Percentiles rank a stretch among this genome's conserved stretches.
Conservation (phyloP, 139 green algal species). For the Chlorella sp. region DNA sequence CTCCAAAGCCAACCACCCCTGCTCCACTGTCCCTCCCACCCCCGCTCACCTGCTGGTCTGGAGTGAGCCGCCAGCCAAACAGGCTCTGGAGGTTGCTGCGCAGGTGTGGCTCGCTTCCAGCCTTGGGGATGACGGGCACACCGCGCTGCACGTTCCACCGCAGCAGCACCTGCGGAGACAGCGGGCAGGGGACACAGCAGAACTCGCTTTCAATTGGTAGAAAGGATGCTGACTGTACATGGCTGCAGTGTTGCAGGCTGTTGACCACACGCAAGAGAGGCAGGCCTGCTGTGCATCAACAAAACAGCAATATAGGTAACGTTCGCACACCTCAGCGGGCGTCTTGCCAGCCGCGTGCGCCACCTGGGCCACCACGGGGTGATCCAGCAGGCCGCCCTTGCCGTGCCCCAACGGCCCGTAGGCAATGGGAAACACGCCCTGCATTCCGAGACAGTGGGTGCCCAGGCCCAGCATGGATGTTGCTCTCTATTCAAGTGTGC, state of each 20-base stretch:
- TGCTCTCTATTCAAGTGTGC: too few species aligned
- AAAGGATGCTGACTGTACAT: too few species aligned
- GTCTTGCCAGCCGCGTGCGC: conserved; percentile 66
- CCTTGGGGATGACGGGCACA: conserved; percentile 78
- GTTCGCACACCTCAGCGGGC: conserved; percentile 74
- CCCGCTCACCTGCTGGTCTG: conserved; percentile 60
- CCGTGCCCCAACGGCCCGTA: conserved; percentile 69
- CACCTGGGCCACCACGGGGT: conserved; percentile 54
- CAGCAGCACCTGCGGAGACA: conserved; percentile 75
- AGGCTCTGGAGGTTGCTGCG: conserved; percentile 61
- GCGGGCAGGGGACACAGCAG: too few species aligned
- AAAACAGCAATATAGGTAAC: too few species aligned
- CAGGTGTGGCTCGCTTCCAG: conserved; percentile 51
- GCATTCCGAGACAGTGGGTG: background rate
- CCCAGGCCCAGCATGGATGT: too few species aligned
- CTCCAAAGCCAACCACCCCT: too few species aligned
- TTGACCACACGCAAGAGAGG: too few species aligned
- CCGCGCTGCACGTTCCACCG: conserved; percentile 90
- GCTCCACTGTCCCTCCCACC: too few species aligned
- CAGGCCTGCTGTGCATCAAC: too few species aligned
- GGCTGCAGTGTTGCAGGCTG: too few species aligned
- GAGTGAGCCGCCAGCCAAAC: conserved; percentile 62
- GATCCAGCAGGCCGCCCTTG: conserved; percentile 45
- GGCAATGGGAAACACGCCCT: conserved; percentile 78
- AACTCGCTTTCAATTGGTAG: too few species aligned